Percentiles rank a stretch among this genome's conserved stretches.
These are phyloP conservation scores for Poa pratensis DNA, from an alignment of 176 grass and related monocot species.

Conservation along the genomic window DNA sequence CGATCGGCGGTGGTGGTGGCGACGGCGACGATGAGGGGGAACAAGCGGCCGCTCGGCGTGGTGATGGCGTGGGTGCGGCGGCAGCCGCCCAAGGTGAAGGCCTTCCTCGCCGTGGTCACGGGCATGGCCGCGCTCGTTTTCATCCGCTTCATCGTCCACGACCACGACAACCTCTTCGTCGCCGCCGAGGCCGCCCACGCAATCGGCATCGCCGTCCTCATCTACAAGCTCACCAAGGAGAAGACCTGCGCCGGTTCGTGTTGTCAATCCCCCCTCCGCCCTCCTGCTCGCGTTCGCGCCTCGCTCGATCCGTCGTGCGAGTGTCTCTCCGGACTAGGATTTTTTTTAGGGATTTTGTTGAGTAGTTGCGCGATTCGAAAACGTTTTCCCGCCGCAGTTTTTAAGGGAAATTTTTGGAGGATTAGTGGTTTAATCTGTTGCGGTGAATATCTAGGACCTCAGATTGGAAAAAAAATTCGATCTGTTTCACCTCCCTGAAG, in stretches of 20 bases:
- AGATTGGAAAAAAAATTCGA: conserved; percentile 27
- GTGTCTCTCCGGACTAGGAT: conserved; percentile 6
- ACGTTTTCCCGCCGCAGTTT: neutral
- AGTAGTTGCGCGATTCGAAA: neutral
- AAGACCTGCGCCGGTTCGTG: conserved; percentile 88
- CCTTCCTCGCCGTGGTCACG: conserved; percentile 85
- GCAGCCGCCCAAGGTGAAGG: conserved; percentile 98
- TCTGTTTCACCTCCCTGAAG: neutral
- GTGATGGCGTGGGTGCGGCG: conserved; percentile 80
- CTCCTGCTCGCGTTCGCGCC: neutral
- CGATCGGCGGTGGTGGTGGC: conserved; percentile 44
- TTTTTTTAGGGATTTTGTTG: neutral
- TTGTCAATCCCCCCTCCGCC: neutral
- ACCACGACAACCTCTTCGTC: conserved; percentile 97
- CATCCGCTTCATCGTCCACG: conserved; percentile 96
- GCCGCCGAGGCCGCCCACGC: conserved; percentile 95
- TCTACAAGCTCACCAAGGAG: conserved; percentile 99
- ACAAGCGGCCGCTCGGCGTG: conserved; percentile 67
- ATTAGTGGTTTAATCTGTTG: neutral
- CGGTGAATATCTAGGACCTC: conserved; percentile 4
- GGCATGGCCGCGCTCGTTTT: conserved; percentile 96
- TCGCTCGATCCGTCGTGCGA: conserved; percentile 30
- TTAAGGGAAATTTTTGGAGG: neutral
- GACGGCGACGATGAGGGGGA: conserved; percentile 54
- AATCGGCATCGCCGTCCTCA: conserved; percentile 81